These are phyloP conservation scores for Tetrapyrgos nigripes DNA, from an alignment of 1,284 basidiomycete genomes.

Conservation along the genomic window DNA sequence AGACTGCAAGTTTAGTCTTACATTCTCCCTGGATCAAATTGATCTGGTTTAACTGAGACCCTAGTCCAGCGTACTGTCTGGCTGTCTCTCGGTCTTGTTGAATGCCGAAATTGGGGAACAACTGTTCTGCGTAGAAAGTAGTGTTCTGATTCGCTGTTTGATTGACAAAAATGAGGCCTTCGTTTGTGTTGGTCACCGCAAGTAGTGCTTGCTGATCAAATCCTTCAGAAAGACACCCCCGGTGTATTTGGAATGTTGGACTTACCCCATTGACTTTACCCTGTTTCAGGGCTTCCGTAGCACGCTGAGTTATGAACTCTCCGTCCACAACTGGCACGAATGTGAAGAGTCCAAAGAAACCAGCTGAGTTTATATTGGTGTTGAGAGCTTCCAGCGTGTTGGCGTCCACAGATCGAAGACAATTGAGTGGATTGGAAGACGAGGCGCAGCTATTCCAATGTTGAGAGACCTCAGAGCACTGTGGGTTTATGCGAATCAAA, in stretches of 20 bases:
- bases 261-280: conserved; percentile 38
- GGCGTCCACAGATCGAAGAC: conserved; percentile 28
- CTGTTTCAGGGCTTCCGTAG: conserved; percentile 33
- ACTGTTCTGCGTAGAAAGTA: conserved; percentile 8
- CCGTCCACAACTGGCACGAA: conserved; percentile 46
- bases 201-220: background rate
- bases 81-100: conserved; percentile 5
- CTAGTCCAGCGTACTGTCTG: conserved; percentile 13
- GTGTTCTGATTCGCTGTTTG: conserved; percentile 4
- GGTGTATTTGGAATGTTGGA: conserved; percentile 14
- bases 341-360: conserved; percentile 37
- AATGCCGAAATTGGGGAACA: conserved; percentile 27
- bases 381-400: conserved; percentile 31
- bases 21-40: conserved; percentile 30
- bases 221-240: background rate
- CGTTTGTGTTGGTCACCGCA: conserved; percentile 16
- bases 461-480: background rate
- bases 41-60: conserved; percentile 12
- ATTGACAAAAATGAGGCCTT: conserved; percentile 25
- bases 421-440: conserved; percentile 26
- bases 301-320: conserved; percentile 38
- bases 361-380: conserved; percentile 26
- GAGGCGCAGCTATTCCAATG: conserved; percentile 28
- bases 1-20: conserved; percentile 3
- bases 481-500: conserved; percentile 17